A percentile compares a stretch with the other conserved stretches of the same genome.
These are phyloP conservation scores for Marasmius oreades DNA, from an alignment of 1,284 basidiomycete genomes.

Conservation along the genomic window DNA sequence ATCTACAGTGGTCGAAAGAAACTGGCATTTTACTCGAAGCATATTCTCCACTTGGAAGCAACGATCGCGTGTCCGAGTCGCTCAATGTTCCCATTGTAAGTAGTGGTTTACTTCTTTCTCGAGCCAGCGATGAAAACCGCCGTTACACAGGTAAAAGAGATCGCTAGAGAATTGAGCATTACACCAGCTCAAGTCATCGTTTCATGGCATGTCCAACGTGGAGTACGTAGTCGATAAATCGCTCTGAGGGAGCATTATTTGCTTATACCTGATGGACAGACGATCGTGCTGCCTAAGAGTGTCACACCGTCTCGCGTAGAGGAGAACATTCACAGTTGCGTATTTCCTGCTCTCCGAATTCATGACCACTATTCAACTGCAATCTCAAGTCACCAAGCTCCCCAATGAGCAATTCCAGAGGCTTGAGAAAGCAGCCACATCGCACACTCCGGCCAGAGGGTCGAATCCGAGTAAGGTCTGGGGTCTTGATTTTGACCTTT, in stretches of 20 bases:
- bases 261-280: conserved; percentile 30
- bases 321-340: conserved; percentile 64
- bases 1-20: conserved; percentile 54
- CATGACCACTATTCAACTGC: not conserved
- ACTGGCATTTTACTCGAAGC: conserved; percentile 70
- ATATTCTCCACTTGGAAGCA: conserved; percentile 77
- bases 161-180: conserved; percentile 63
- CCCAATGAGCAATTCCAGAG: conserved; percentile 53
- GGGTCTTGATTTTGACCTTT: conserved; percentile 61
- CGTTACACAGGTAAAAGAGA: conserved; percentile 42
- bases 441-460: conserved; percentile 48
- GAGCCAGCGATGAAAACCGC: not conserved
- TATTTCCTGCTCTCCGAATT: not conserved
- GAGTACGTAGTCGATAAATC: conserved; percentile 34
- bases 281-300: conserved; percentile 75
- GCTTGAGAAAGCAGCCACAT: conserved; percentile 55
- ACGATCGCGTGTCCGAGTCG: conserved; percentile 51
- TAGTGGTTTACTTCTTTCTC: not conserved
- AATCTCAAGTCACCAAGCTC: conserved; percentile 45
- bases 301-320: conserved; percentile 69
- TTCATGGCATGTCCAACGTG: conserved; percentile 78
- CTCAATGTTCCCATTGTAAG: conserved; percentile 53
- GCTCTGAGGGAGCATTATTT: not conserved
- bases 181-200: conserved; percentile 76
- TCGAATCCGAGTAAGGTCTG: conserved; percentile 60